Base-by-base conservation (phyloP, 2,329 filamentous ascomycete genomes). In the Cladosporium cucumerinum region DNA sequence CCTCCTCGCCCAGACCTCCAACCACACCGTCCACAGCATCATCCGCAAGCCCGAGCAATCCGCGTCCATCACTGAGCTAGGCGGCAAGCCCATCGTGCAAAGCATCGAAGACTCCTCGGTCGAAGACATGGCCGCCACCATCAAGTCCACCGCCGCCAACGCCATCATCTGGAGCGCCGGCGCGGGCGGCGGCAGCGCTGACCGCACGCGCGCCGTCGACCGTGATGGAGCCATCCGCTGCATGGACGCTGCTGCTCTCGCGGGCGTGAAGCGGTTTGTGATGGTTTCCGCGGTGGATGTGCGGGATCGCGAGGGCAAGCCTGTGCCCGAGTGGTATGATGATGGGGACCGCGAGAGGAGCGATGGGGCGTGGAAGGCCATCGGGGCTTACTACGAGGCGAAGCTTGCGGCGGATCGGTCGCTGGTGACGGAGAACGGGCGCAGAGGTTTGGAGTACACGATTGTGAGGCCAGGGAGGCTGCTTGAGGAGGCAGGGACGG, bases 141-240 rank as follows among this genome's bases (percentile, higher is more conserved):
- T 82, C 66, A 68, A 71, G 32, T 66, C 72, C 26, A 70, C 69
- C 21, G 68, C 72, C 16, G 77, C 79, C 77, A 70, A 63, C 58
- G 70, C 71, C 46, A 66, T 76, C 18, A 67, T 75, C 67, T 76
- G 74, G 74, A 65, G 74, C 68, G 67, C 76, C 63, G 65, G 73
- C 67, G 67, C 74, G 66, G 63, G 78, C 64, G 65, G 69, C 67
- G 70, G 74, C 55, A 84, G 81, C 1, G 74, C 85, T 0, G 82
- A 85, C 18, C 73, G 85, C 70, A 89, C 86, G 1, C 82, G 81
- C 70, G 81, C 81, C 57, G 82, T 89, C 61, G 87, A 89, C 74
- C 81, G 84, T 48, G 86, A 90, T 70, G 88, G 87, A 2, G 87
- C 87, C 11, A 82, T 83, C 51, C 80, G 86, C 73, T 86, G 87